phyloP scores from a whole-genome alignment of 805 yeast genomes.

The Candida corydali region DNA sequence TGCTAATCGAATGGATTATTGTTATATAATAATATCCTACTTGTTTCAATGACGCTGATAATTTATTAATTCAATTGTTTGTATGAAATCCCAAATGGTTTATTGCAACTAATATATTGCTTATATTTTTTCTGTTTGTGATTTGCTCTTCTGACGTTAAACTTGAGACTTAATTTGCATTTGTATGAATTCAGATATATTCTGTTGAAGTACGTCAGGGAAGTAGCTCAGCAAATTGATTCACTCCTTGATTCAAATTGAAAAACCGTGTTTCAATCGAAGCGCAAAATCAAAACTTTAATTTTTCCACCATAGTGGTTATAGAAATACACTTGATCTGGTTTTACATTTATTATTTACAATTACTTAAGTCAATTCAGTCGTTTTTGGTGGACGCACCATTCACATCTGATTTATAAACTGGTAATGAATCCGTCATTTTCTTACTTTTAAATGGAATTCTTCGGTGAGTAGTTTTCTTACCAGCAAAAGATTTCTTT shows the following conservation, averaged over 20 bases:
- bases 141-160: conserved; percentile 1
- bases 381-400: conserved; percentile 6
- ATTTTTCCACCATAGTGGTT: conserved; percentile 1
- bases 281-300: background rate
- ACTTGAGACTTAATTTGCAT: background rate
- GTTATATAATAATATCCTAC: no score
- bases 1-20: no score
- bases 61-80: no score
- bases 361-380: background rate
- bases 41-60: no score
- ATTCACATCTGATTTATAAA: conserved; percentile 18
- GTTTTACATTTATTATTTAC: background rate
- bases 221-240: no score
- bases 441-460: conserved; percentile 22
- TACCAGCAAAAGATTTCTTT: conserved; percentile 27
- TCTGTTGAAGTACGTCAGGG: no score
- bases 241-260: no score
- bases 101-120: no score
- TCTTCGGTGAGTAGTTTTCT: conserved; percentile 24
- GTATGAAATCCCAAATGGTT: no score
- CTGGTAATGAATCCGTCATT: conserved; percentile 30
- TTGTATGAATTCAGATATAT: no score
- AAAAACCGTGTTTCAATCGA: no score
- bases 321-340: no score
- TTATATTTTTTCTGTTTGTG: conserved; percentile 3